Conservation (phyloP, 129 eudicot species). For the Pseudognaphalium luteoalbum region DNA sequence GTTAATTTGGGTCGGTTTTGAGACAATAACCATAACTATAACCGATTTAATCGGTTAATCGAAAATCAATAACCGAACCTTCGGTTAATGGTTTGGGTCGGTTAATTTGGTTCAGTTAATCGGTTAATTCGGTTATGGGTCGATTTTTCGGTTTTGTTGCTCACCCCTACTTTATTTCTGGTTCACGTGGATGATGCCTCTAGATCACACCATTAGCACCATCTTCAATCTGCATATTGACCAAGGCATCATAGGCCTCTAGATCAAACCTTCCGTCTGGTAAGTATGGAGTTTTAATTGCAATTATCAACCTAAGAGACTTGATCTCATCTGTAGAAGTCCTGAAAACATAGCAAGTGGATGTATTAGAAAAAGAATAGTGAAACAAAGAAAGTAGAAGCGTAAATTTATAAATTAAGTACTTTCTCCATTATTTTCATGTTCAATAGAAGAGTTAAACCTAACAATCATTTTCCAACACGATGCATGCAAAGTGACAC, state of each 20-base stretch:
- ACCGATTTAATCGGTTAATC: no score
- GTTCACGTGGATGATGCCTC: no score
- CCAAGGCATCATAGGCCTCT: slow-evolving; percentile 79
- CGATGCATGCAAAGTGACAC: not conserved
- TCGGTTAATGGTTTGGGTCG: no score
- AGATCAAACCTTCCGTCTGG: slow-evolving; percentile 89
- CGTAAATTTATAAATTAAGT: not conserved
- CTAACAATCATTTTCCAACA: not conserved
- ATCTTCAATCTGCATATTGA: slow-evolving; percentile 61
- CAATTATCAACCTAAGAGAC: slow-evolving; percentile 67
- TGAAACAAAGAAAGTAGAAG: not conserved
- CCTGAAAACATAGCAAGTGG: slow-evolving; percentile 44
- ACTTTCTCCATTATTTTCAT: not conserved
- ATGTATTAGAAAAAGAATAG: not conserved
- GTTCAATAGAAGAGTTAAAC: not conserved
- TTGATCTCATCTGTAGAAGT: slow-evolving; percentile 69
- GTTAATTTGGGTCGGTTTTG: no score
- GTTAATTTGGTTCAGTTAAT: no score
- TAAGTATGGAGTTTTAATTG: slow-evolving; percentile 83
- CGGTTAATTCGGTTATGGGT: no score
- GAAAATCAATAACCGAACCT: no score
- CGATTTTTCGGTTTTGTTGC: no score
- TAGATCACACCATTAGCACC: slow-evolving; percentile 63
- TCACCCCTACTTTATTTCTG: no score
- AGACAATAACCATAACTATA: no score